phyloP scores from a whole-genome alignment of 169 alveolate species.

The Plasmodium fragile region DNA sequence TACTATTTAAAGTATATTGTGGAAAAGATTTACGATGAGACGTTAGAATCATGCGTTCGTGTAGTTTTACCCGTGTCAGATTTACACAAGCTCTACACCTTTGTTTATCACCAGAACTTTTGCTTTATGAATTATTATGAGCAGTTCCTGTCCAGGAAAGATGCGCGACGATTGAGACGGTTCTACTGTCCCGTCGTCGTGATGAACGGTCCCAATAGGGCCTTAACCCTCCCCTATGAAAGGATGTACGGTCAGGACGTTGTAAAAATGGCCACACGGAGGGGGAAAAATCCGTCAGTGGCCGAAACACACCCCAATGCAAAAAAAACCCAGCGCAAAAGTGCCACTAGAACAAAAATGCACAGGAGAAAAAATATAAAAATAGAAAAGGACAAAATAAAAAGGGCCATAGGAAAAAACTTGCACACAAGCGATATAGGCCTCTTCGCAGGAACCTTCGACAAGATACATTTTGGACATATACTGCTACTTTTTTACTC shows the following conservation, averaged over 20 bases:
- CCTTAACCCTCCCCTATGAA: constrained; percentile 1
- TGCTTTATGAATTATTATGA: constrained; percentile 48
- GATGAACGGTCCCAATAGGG: constrained; percentile 18
- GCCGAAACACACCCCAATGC: not conserved
- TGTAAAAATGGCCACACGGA: not conserved
- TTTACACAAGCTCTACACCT: constrained; percentile 57
- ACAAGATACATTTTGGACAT: constrained; percentile 72
- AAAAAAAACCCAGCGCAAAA: not conserved
- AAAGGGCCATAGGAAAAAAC: constrained; percentile 33
- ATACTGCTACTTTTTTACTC: constrained; percentile 53
- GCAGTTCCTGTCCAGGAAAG: constrained; percentile 16
- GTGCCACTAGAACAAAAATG: not conserved
- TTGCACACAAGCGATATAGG: constrained; percentile 65
- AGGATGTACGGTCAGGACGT: constrained; percentile 16
- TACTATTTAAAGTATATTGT: constrained; percentile 60
- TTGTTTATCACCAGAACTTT: constrained; percentile 59
- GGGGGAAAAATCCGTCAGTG: not conserved
- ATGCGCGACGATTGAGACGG: not conserved
- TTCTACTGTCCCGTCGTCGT: constrained; percentile 24
- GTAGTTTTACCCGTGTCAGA: constrained; percentile 65
- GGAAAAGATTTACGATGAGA: constrained; percentile 46
- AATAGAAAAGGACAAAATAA: constrained; percentile 52
- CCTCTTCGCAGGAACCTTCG: constrained; percentile 74
- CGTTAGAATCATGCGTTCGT: constrained; percentile 39
- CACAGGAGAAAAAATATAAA: constrained; percentile 11